Evolutionary conservation across 1,284 basidiomycete species (phyloP).

Genomic region (Naganishia albida): DNA sequence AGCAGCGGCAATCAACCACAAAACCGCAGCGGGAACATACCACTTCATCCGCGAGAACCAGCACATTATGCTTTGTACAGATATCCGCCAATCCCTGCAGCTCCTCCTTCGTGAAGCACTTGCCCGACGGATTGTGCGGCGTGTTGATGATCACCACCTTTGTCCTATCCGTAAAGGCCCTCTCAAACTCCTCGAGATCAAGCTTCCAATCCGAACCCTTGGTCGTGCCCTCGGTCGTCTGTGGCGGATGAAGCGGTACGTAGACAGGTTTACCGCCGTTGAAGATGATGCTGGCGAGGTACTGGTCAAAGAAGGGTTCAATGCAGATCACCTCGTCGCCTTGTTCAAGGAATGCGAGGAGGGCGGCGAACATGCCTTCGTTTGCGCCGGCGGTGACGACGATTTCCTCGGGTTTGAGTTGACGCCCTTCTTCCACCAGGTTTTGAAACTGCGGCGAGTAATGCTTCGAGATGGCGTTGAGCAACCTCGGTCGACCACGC

Average conservation of each 20-base stretch:
- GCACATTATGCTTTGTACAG: constrained; percentile 86
- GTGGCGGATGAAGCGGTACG: constrained; percentile 87
- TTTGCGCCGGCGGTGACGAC: constrained; percentile 94
- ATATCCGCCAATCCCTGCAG: constrained; percentile 79
- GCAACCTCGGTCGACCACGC: constrained; percentile 77
- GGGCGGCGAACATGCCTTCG: constrained; percentile 91
- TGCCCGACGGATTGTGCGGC: constrained; percentile 93
- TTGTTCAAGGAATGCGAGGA: constrained; percentile 80
- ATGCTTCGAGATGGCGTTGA: constrained; percentile 78
- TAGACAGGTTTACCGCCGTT: constrained; percentile 91
- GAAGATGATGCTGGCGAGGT: constrained; percentile 86
- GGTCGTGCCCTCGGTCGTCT: constrained; percentile 61
- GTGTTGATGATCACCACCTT: constrained; percentile 95
- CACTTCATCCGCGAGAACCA: constrained; percentile 96
- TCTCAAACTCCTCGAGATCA: constrained; percentile 81
- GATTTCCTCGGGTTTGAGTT: constrained; percentile 86
- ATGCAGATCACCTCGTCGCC: constrained; percentile 98
- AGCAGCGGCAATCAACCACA: neutral
- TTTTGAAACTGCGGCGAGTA: constrained; percentile 65
- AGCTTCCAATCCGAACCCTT: constrained; percentile 76
- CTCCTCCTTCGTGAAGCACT: constrained; percentile 85
- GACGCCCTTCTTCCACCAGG: constrained; percentile 61
- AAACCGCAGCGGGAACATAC: constrained; percentile 56
- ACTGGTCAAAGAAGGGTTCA: constrained; percentile 98
- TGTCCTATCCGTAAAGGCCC: constrained; percentile 76